Base-by-base conservation (phyloP, 495 filamentous ascomycete genomes). In the Podospora conica region DNA sequence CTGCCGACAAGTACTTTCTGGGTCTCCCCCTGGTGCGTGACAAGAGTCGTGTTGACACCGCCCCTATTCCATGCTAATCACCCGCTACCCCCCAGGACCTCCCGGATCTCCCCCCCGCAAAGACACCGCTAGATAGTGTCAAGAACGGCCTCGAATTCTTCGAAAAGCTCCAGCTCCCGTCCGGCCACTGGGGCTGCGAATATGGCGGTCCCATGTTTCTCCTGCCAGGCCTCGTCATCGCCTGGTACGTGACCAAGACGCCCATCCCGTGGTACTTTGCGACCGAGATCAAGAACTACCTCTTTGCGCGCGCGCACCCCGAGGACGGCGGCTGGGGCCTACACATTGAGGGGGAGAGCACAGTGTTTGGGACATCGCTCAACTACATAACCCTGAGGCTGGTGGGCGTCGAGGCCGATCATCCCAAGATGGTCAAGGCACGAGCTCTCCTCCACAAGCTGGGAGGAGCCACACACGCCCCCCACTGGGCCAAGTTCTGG, bases 401-500 rank as follows among this genome's bases (percentile, higher is more conserved):
- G 11, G 81, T 97, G n/a, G 96, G 96, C n/a, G 91, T 91, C 15
- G 85, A 86, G 58, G 88, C 92, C 31, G 92, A 97, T 60, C 89
- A 98, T 68, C 86, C 88, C 28, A 84, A 88, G 23, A 91, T 97
- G 87, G 81, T 93, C 57, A 96, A 93, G 77, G 96, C 96, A 6
- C 85, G 95, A 56, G 88, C 84, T 2, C 88, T 87, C 29, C 80
- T 98, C 22, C 91, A 97, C 77, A 84, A 88, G 71, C 84, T 98
- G 65, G 95, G 95, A 3, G 94, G 96, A 58, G 92, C 91, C 18
- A 81, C 90, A 10, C 86, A 90, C 72, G 89, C 86, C 1, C 96
- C 95, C 12, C 96, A 97, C 73, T 98, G 95, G 95, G 87, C 89
- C 9, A 98, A 98, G 72, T 93, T 96, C 76, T 93, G 92, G 91